Conservation (phyloP, 257 asterid species). For the Jaltomata sinuosa region DNA sequence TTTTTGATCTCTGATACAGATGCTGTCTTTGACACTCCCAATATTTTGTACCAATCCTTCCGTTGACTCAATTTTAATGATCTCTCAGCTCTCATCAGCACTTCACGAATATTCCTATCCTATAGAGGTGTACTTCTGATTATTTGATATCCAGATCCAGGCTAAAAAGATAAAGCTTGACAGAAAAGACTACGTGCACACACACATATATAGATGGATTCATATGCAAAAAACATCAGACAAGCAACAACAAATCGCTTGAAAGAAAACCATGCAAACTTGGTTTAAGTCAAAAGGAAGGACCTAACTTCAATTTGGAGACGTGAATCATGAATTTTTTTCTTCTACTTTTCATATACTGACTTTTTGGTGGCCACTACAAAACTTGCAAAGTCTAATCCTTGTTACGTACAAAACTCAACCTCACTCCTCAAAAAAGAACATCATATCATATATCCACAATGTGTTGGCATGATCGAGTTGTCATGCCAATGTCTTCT, state of each 20-base stretch:
- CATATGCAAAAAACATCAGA: background rate
- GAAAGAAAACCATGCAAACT: background rate
- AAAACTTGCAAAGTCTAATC: background rate
- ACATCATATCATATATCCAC: background rate
- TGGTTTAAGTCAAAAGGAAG: background rate
- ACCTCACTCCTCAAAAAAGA: background rate
- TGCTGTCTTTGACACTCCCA: slow-evolving; percentile 73
- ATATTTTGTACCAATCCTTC: slow-evolving; percentile 95
- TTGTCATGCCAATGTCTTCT: background rate
- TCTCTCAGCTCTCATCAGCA: slow-evolving; percentile 70
- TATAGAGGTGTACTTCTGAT: slow-evolving; percentile 7
- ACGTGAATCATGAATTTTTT: background rate
- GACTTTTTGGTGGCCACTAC: background rate
- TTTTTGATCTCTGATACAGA: slow-evolving; percentile 75
- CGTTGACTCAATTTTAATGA: slow-evolving; percentile 83
- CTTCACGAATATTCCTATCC: slow-evolving; percentile 72
- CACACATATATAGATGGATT: background rate
- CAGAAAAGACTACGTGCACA: background rate
- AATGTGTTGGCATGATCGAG: background rate
- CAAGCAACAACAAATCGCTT: background rate
- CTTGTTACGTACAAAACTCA: background rate
- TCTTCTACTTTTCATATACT: background rate
- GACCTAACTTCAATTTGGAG: background rate
- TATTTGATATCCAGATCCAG: background rate
- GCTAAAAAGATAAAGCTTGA: background rate